Conservation (phyloP, 805 yeast species). For the Metschnikowia chrysomelidarum region DNA sequence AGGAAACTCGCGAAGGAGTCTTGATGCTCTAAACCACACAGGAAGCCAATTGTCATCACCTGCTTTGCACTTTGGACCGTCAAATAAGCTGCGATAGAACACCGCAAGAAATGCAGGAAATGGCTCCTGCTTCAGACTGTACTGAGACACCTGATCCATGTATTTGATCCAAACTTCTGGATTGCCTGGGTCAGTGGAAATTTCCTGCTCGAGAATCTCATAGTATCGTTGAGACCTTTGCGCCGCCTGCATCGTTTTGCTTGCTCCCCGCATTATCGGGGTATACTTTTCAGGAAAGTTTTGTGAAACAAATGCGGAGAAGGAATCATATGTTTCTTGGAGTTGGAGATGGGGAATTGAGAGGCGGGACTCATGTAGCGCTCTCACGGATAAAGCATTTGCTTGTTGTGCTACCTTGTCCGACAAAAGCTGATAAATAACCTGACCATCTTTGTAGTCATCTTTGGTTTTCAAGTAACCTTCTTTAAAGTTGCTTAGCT, state of each 20-base stretch:
- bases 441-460: slow-evolving; percentile 25
- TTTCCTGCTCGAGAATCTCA: slow-evolving; percentile 35
- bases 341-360: slow-evolving; percentile 39
- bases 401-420: slow-evolving; percentile 5
- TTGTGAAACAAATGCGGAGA: slow-evolving; percentile 40
- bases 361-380: slow-evolving; percentile 32
- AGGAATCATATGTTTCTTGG: slow-evolving; percentile 38
- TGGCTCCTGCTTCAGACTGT: slow-evolving; percentile 7
- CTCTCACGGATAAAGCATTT: slow-evolving; percentile 20
- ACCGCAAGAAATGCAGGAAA: slow-evolving; percentile 2
- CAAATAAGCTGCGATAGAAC: slow-evolving; percentile 27
- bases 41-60: slow-evolving; percentile 10
- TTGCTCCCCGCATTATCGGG: slow-evolving; percentile 35
- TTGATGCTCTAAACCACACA: slow-evolving; percentile 7
- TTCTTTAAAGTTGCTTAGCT: background rate
- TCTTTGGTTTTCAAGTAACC: slow-evolving; percentile 24
- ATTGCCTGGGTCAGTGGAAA: slow-evolving; percentile 18
- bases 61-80: slow-evolving; percentile 4
- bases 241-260: slow-evolving; percentile 27
- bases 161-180: slow-evolving; percentile 32
- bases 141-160: slow-evolving; percentile 27
- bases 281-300: slow-evolving; percentile 30
- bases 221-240: slow-evolving; percentile 26
- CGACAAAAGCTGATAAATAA: slow-evolving; percentile 22
- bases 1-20: no score